phyloP scores from a whole-genome alignment of 2,329 filamentous ascomycete species.

The Pseudocercospora eumusae region DNA sequence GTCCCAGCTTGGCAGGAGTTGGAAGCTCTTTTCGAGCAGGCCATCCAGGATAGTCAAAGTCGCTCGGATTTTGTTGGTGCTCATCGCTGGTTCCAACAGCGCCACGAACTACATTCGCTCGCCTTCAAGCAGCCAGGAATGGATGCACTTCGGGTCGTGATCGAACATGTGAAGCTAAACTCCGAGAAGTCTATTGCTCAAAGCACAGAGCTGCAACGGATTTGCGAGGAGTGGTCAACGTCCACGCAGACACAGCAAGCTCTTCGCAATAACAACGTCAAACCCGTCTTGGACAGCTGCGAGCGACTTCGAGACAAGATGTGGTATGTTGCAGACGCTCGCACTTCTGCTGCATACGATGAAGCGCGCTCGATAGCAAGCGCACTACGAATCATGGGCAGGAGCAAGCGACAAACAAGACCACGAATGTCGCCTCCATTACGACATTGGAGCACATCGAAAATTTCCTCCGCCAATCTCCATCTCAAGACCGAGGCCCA shows the following conservation, averaged over 20 bases:
- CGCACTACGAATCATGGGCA: constrained; percentile 87
- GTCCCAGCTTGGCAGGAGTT: constrained; percentile 16
- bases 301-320: constrained; percentile 73
- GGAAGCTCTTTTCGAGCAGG: constrained; percentile 64
- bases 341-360: constrained; percentile 84
- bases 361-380: constrained; percentile 82
- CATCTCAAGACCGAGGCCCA: constrained; percentile 81
- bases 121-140: constrained; percentile 12
- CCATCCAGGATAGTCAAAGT: constrained; percentile 73
- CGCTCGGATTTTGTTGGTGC: constrained; percentile 81
- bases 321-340: constrained; percentile 96
- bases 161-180: constrained; percentile 18
- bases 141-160: constrained; percentile 12
- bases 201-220: constrained; percentile 11
- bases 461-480: constrained; percentile 57
- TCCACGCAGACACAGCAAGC: constrained; percentile 13
- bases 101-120: constrained; percentile 23
- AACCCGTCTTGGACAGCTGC: constrained; percentile 18
- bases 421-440: constrained; percentile 44
- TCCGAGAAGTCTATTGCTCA: constrained; percentile 17
- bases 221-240: constrained; percentile 22
- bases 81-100: constrained; percentile 59
- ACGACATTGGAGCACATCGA: constrained; percentile 47
- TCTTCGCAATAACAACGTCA: constrained; percentile 14
- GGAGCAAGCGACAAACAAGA: constrained; percentile 48